These are phyloP conservation scores for Curvularia lunata DNA, from an alignment of 2,329 filamentous ascomycete species.

Conservation along the genomic window DNA sequence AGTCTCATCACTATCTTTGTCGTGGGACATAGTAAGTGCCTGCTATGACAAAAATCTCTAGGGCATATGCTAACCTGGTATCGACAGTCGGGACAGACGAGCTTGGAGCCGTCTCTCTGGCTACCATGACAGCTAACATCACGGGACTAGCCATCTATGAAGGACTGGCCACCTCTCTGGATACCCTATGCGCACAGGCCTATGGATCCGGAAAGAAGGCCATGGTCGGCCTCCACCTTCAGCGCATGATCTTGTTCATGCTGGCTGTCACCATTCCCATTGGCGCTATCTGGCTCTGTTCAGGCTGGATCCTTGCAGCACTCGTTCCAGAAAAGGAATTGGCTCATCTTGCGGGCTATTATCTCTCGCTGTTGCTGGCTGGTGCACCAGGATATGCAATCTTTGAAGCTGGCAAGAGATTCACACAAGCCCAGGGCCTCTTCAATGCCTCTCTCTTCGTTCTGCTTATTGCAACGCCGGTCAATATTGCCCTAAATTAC, in stretches of 20 bases:
- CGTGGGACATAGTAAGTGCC: slow-evolving; percentile 54
- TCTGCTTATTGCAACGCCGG: slow-evolving; percentile 56
- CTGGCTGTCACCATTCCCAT: slow-evolving; percentile 57
- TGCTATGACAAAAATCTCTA: not conserved
- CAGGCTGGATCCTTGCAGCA: slow-evolving; percentile 54
- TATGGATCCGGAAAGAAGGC: slow-evolving; percentile 58
- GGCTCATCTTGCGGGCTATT: slow-evolving; percentile 58
- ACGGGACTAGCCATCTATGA: slow-evolving; percentile 60
- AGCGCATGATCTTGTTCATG: slow-evolving; percentile 61
- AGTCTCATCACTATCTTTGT: slow-evolving; percentile 60
- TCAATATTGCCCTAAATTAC: slow-evolving; percentile 60
- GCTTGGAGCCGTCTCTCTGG: slow-evolving; percentile 60
- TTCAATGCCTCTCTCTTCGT: slow-evolving; percentile 59
- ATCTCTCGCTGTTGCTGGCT: slow-evolving; percentile 57
- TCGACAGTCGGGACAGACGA: slow-evolving; percentile 56
- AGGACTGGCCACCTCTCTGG: slow-evolving; percentile 59
- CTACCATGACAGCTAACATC: slow-evolving; percentile 62
- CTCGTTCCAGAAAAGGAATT: slow-evolving; percentile 58
- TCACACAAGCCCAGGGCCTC: slow-evolving; percentile 62
- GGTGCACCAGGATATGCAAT: slow-evolving; percentile 61
- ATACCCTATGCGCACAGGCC: slow-evolving; percentile 60
- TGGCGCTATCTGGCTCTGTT: slow-evolving; percentile 57
- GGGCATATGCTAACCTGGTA: not conserved
- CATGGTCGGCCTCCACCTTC: slow-evolving; percentile 60
- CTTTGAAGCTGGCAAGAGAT: slow-evolving; percentile 62